Evolutionary conservation across 2,329 filamentous ascomycete species (phyloP).

Genomic region (Sordariomycetes sp.): DNA sequence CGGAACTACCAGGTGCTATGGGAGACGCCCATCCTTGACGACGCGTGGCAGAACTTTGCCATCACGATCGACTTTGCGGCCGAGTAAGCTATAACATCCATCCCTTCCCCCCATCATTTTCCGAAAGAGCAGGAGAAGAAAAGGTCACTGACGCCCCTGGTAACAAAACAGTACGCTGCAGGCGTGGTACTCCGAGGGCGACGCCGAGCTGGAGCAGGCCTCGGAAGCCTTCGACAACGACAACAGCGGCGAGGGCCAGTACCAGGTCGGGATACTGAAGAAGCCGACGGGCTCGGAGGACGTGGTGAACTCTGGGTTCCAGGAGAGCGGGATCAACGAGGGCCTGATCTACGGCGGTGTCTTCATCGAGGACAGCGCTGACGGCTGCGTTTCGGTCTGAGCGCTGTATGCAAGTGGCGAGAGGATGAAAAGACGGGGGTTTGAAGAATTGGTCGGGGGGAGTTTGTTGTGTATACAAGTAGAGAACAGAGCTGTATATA

Average conservation of each 20-base stretch:
- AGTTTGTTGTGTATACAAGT: too few relatives aligned
- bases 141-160: not conserved
- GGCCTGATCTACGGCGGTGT: constrained; percentile 39
- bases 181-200: constrained; percentile 8
- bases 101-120: not conserved
- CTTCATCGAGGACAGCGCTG: constrained; percentile 35
- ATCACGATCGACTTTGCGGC: constrained; percentile 9
- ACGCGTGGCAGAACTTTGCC: constrained; percentile 12
- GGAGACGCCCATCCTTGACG: constrained; percentile 7
- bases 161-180: constrained; percentile 9
- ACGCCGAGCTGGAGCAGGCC: constrained; percentile 5
- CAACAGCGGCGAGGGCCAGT: constrained; percentile 47
- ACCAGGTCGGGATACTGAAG: constrained; percentile 50
- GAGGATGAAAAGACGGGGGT: too few relatives aligned
- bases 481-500: not conserved
- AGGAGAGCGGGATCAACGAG: constrained; percentile 33
- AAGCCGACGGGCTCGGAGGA: constrained; percentile 40
- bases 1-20: constrained; percentile 9
- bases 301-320: constrained; percentile 37
- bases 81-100: constrained; percentile 4
- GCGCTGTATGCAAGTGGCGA: too few relatives aligned
- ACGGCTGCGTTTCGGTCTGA: constrained; percentile 28
- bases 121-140: not conserved
- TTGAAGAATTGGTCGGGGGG: too few relatives aligned
- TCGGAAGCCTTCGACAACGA: constrained; percentile 24